Evolutionary conservation across 768 basidiomycete species (phyloP).

Genomic region (Agaricus bisporus): DNA sequence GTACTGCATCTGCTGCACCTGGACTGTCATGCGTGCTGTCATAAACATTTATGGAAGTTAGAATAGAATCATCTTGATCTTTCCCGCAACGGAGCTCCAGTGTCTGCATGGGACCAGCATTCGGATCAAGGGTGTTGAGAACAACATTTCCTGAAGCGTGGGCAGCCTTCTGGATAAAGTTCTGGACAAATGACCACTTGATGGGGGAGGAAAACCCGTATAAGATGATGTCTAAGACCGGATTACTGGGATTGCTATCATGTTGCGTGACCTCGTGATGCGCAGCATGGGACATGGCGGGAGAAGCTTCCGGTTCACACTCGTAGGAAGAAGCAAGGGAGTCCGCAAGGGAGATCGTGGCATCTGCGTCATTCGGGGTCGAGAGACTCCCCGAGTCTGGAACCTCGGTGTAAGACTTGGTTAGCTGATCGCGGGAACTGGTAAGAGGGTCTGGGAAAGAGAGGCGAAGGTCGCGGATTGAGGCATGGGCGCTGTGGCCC

Average conservation of each 20-base stretch:
- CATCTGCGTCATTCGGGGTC: conserved; percentile 16
- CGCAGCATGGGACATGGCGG: conserved; percentile 30
- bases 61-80: conserved; percentile 20
- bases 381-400: conserved; percentile 29
- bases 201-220: conserved; percentile 54
- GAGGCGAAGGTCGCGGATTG: conserved; percentile 69
- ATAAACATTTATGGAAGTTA: conserved; percentile 27
- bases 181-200: conserved; percentile 59
- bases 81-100: conserved; percentile 23
- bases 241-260: conserved; percentile 19
- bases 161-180: conserved; percentile 50
- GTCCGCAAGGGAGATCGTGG: conserved; percentile 4
- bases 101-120: conserved; percentile 20
- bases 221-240: conserved; percentile 56
- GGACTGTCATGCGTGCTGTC: conserved; percentile 29
- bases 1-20: conserved; percentile 21
- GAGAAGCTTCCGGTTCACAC: conserved; percentile 29
- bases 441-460: conserved; percentile 83
- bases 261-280: conserved; percentile 19
- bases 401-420: conserved; percentile 52
- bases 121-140: conserved; percentile 18
- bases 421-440: conserved; percentile 59
- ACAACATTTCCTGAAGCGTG: conserved; percentile 30
- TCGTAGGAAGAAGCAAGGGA: conserved; percentile 14
- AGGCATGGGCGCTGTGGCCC: conserved; percentile 48